Evolutionary conservation across 78 protist species (phyloP).

Genomic region (Speleostelium caveatum): DNA sequence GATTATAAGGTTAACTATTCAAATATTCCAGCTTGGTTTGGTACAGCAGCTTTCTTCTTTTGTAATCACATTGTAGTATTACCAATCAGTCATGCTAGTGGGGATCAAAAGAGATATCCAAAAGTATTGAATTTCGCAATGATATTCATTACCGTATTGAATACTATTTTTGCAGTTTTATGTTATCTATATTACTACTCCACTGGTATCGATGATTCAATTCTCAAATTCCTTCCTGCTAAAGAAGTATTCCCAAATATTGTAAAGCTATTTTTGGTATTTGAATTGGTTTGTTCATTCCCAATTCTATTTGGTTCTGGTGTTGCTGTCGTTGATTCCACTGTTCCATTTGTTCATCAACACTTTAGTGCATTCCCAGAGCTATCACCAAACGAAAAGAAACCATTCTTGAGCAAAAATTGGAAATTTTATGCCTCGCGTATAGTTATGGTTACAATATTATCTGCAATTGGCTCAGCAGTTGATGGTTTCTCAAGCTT

Average conservation of each 20-base stretch:
- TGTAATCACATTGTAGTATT: conserved; percentile 62
- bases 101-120: conserved; percentile 39
- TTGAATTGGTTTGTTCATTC: conserved; percentile 49
- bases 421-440: conserved; percentile 55
- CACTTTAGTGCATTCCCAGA: conserved; percentile 51
- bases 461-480: conserved; percentile 33
- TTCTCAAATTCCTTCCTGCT: conserved; percentile 18
- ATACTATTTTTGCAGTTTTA: conserved; percentile 20
- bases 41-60: conserved; percentile 73
- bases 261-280: conserved; percentile 23
- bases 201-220: conserved; percentile 25
- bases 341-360: neutral
- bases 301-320: conserved; percentile 69
- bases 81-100: conserved; percentile 61
- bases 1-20: conserved; percentile 38
- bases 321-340: conserved; percentile 49
- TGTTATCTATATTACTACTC: conserved; percentile 31
- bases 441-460: neutral
- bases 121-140: conserved; percentile 35
- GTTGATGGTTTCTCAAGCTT: conserved; percentile 30
- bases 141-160: conserved; percentile 60
- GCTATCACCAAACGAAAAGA: neutral
- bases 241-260: conserved; percentile 36
- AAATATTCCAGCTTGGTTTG: conserved; percentile 72
- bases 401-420: conserved; percentile 24